Conservation (phyloP, 139 green algal genomes). For the Dunaliella primolecta region DNA sequence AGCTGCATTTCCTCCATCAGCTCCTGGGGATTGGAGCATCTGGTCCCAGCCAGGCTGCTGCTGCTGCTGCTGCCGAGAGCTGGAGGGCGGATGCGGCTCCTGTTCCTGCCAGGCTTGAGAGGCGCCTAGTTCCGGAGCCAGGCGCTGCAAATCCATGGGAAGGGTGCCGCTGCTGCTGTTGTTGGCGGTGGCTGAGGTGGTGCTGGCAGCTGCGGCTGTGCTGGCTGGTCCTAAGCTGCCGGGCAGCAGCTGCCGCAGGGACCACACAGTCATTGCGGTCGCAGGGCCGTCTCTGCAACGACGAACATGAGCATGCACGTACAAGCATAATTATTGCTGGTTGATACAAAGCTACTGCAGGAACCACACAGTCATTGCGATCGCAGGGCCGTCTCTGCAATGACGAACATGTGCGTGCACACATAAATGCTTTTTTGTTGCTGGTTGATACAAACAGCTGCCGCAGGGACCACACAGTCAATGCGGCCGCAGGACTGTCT, state of each 20-base stretch:
- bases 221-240: neutral
- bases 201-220: neutral
- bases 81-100: neutral
- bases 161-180: neutral
- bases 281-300: neutral
- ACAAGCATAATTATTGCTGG: too few species aligned
- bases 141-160: too few species aligned
- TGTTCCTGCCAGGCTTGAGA: too few species aligned
- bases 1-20: neutral
- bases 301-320: too few species aligned
- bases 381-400: neutral
- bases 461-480: neutral
- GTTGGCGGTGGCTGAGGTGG: neutral
- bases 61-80: conserved; percentile 3
- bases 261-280: conserved; percentile 1
- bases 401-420: too few species aligned
- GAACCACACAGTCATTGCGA: neutral
- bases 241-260: neutral
- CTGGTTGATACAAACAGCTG: neutral
- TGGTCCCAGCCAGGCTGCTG: neutral
- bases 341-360: neutral
- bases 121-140: too few species aligned
- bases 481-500: neutral
- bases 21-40: too few species aligned
- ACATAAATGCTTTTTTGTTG: too few species aligned